Evolutionary conservation across 768 basidiomycete genomes (phyloP), one percentile per base, ranked within the genome.

Genomic region (Lyophyllum decastes): DNA sequence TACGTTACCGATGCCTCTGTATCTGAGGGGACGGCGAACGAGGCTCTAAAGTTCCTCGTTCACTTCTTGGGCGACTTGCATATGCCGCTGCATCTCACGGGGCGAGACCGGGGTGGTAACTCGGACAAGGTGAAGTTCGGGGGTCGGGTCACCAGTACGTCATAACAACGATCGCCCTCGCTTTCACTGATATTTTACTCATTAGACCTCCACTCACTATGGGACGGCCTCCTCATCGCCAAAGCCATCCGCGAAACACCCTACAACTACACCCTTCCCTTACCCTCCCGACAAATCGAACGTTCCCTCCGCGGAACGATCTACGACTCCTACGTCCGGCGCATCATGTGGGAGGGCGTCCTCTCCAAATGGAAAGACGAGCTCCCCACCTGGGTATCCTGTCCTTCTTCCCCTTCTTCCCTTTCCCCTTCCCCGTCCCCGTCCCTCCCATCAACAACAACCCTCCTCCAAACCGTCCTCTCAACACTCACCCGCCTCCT

Each of bases 61-160:
- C 97, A 99, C 71, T 98, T 94, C 64, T 54, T 97, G 11, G 95
- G 96, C 0, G 96, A 98, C 70, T 78, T 96, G 80, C 96, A 97
- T 65, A 87, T 90, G 82, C 96, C 96, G 4, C 76, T 99, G 53
- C 96, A 99, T 70, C 81, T 99, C 35, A 90, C 90, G 0, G 92
- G 92, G 2, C 79, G 94, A 17, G 86, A 94, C 63, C 81, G 91
- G 27, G 96, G 96, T 4, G 96, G 95, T 1, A 98, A 98, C 67
- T 82, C 82, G 6, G 82, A 80, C 60, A 86, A 86, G 64, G 92
- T 95, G 25, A 66, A 75, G 12, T 97, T 91, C 68, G 89, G 88
- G 57, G 84, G 83, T 0, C 78, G 89, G 26, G 72, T 78, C 49
- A 90, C 86, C 33, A 93, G 92, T 92, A 60, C 61, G 89, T 66